Conservation (phyloP, 2,329 filamentous ascomycete species). For the Clonostachys byssicola region DNA sequence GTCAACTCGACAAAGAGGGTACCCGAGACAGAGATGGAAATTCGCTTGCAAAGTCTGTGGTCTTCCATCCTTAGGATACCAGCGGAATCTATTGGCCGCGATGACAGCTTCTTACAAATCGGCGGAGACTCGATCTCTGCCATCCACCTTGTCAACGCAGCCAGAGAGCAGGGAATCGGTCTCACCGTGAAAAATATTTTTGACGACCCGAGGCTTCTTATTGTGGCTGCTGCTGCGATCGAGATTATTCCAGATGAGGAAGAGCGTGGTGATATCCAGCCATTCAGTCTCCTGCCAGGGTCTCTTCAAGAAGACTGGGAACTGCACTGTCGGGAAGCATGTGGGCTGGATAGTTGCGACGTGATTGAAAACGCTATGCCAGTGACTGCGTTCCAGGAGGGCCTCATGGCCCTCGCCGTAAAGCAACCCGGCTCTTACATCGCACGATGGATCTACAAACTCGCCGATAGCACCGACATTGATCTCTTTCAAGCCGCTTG, state of each 20-base stretch:
- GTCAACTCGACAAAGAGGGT: not conserved
- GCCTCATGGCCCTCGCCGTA: constrained; percentile 22
- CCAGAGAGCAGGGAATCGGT: constrained; percentile 3
- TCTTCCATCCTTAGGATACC: constrained; percentile 1
- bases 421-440: constrained; percentile 23
- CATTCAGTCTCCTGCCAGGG: not conserved
- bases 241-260: not conserved
- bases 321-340: too few relatives aligned
- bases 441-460: constrained; percentile 13
- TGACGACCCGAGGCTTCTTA: constrained; percentile 29
- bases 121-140: constrained; percentile 9
- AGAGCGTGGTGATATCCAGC: not conserved
- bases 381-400: constrained; percentile 27
- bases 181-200: constrained; percentile 36
- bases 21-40: constrained; percentile 5
- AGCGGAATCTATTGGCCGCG: constrained; percentile 1
- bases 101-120: constrained; percentile 6
- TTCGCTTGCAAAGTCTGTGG: not conserved
- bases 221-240: not conserved
- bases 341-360: too few relatives aligned
- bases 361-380: constrained; percentile 23
- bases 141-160: constrained; percentile 4
- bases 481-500: constrained; percentile 5
- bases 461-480: constrained; percentile 8
- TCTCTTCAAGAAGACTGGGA: too few relatives aligned